Base-by-base conservation (phyloP, 768 basidiomycete species). In the Piloderma croceum region DNA sequence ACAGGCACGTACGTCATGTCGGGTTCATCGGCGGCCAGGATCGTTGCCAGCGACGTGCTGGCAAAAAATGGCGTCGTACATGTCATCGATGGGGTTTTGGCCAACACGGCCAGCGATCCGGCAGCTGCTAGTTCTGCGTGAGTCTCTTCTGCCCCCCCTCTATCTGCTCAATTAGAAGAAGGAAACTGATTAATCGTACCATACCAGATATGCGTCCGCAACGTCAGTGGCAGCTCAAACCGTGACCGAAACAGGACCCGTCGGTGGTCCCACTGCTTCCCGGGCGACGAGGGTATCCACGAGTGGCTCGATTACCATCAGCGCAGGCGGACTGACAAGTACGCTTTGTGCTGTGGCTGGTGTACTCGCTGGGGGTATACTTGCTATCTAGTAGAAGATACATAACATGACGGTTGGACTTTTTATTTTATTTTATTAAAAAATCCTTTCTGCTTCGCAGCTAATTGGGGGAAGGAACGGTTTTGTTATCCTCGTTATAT, bases 61-160 rank as follows among this genome's bases (percentile, higher is more conserved):
- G 56, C 75, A 19, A 53, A 67, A 13, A 87, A 88, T 46, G 85
- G 84, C 34, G 86, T 87, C 31, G 56, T 83, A 7, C 83, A 88
- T 54, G 55, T 81, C 31, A 70, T 83, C 43, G 65, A 81, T 47
- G 49, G 60, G 13, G 75, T 80, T 7, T 64, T 84, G 23, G 31
- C 75, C 12, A 69, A 77, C 54, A 61, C 65, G 3, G 54, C 67
- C 6, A 48, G 43, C 2, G 59, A 81, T 51, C 33, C 64, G 7
- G 47, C 48, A 4, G 70, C 67, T 1, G 81, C 79, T 5, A 65
- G 58, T 34, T 68, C 72, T 41, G 79, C 77, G 78, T 81, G 54
- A 54, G 76, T 67, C 18, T 31, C 12, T 24, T 38, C 10, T 3
- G 35, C 20, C 35, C 24, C 7, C n/a, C 18, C 17, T 15, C 24